Evolutionary conservation across 305 asterid genomes (phyloP), one percentile per base, ranked within the genome.

Genomic region (Andrographis paniculata): DNA sequence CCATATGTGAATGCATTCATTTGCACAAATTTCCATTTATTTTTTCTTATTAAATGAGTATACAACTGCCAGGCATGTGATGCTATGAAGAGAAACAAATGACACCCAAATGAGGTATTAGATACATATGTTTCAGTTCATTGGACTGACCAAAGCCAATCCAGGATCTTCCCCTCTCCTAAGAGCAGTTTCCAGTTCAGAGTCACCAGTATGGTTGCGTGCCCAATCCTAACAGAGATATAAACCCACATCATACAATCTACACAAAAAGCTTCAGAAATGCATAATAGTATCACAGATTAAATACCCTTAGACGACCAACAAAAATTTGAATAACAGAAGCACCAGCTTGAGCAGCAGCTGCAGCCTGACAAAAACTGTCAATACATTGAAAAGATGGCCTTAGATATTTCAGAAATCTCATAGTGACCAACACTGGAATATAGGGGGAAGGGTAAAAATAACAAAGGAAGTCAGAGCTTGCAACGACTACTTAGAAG

Each of bases 311-410:
- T 33, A 89, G 82, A 41, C 98, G 98, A 48, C 98, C 98, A 48
- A 82, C 95, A 68, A 89, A 89, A 61, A 89, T 77, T 70, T 89
- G 98, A 73, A 89, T 89, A 42, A 89, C 96, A 12, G 96, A 82
- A 52, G 98, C 88, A 64, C 96, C 96, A 51, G 95, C 98, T 73
- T 89, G 98, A 70, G 95, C 96, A 49, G 98, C 98, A 62, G 98
- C 96, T 36, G 96, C 98, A 53, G 95, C 98, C 72, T 89, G 98
- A 69, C 77, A 74, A 66, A 89, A 82, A 59, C 96, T 89, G 84
- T 55, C 45, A 9, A 37, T 57, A 66, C 45, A 61, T 63, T 61
- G 8, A 4, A 14, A 37, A 14, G 16, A 37, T 6, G 12, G 12
- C 11, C 13, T 31, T 31, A 31, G 11, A 31, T 5, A 1, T 6